Conservation (phyloP, 23 red algal species). For the Gracilariopsis chorda region DNA sequence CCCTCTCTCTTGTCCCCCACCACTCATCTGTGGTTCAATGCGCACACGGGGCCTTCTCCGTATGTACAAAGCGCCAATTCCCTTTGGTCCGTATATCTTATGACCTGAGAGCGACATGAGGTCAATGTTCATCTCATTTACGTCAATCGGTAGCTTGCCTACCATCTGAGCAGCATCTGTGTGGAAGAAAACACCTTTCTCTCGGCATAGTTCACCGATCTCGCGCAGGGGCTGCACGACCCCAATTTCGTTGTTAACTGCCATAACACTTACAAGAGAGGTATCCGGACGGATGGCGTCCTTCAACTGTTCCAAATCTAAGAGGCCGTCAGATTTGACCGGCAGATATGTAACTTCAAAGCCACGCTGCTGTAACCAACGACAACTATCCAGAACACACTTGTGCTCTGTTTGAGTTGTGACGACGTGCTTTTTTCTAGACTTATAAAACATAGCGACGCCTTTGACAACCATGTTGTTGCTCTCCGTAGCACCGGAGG, state of each 20-base stretch:
- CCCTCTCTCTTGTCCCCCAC: constrained; percentile 97
- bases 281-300: constrained; percentile 79
- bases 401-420: constrained; percentile 99
- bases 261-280: constrained; percentile 91
- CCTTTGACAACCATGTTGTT: constrained; percentile 98
- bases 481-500: constrained; percentile 94
- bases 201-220: constrained; percentile 81
- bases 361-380: constrained; percentile 83
- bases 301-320: constrained; percentile 63
- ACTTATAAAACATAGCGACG: constrained; percentile 87
- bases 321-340: constrained; percentile 77
- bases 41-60: constrained; percentile 91
- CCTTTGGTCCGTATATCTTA: constrained; percentile 99
- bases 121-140: constrained; percentile 90
- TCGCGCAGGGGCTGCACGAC: constrained; percentile 88
- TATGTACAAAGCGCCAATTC: constrained; percentile 91
- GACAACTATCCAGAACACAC: constrained; percentile 97
- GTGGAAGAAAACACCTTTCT: constrained; percentile 96
- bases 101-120: constrained; percentile 93
- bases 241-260: constrained; percentile 99
- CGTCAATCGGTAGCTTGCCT: constrained; percentile 92
- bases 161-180: constrained; percentile 95
- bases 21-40: constrained; percentile 92
- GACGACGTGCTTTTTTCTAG: constrained; percentile 84
- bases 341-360: constrained; percentile 97